Base-by-base conservation (phyloP, 2,329 filamentous ascomycete genomes). In the Dissoconium aciculare region DNA sequence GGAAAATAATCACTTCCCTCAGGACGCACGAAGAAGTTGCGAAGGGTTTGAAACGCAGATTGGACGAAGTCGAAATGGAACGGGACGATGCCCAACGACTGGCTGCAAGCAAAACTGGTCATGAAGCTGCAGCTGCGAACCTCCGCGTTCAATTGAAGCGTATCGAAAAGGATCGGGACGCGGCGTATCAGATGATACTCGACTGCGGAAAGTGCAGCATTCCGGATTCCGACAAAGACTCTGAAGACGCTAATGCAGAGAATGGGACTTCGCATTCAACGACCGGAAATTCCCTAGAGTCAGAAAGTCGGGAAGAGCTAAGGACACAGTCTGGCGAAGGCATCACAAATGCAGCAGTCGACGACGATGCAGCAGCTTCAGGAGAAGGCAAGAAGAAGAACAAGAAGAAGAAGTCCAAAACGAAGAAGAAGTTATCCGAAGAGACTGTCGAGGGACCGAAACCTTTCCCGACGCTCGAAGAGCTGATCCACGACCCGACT, bases 351-450 rank as follows among this genome's bases (percentile, higher is more conserved):
- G 31, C 34, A 28, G 40, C 38, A 17, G 46, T 42, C 17, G 37
- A 44, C 12, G 46, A 43, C 11, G 36, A 43, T 24, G 30, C 28
- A 5, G 39, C 42, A 5, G 35, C 37, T 8, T 35, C 44, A 6
- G 36, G 41, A 2, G 44, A 42, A 14, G 39, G 26, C 10, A 91
- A 82, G 56, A 85, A 81, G 55, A 91, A 84, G 41, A 81, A 49
- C 41, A 63, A 62, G 42, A 63, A 81, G 52, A 92, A 87, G 63
- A 93, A 57, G 42, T 59, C 60, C 31, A 63, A 82, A 51, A 89
- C 85, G 61, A 93, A 91, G 67, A 79, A 91, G 67, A 80, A 85
- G 62, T 66, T 17, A 71, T 69, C 40, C 54, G 42, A 32, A 17
- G 38, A 35, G 4, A 33, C 36, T 11, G 25, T 36, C 17, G 31